Evolutionary conservation across 2,329 filamentous ascomycete genomes (phyloP).

Genomic region (Sordariomycetes sp.): DNA sequence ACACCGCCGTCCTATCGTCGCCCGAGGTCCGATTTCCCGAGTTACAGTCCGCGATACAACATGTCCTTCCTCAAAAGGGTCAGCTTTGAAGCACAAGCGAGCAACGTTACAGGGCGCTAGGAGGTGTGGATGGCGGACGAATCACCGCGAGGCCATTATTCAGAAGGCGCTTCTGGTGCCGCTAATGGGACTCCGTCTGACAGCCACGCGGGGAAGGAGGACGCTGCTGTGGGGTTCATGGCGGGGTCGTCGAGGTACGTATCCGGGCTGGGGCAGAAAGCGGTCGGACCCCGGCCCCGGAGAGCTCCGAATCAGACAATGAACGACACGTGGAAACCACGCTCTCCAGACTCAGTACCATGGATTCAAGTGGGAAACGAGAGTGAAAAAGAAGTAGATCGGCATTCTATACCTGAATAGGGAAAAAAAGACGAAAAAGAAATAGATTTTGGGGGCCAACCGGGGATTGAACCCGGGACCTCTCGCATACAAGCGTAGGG

Average conservation of each 20-base stretch:
- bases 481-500: not conserved
- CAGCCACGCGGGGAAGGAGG: not conserved
- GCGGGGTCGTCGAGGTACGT: not conserved
- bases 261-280: no score
- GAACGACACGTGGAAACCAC: no score
- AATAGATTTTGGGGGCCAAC: conserved; percentile 1
- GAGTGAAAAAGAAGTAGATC: not conserved
- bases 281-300: no score
- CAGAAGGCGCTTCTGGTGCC: not conserved
- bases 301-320: no score
- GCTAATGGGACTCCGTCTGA: not conserved
- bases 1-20: not conserved
- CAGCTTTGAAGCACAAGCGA: not conserved
- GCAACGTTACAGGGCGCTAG: not conserved
- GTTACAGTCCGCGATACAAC: not conserved
- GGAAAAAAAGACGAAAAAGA: not conserved
- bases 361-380: not conserved
- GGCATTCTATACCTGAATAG: no score
- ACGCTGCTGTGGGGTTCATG: not conserved
- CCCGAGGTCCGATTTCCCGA: not conserved
- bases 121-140: not conserved
- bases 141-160: not conserved
- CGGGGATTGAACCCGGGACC: conserved; percentile 3
- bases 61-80: not conserved
- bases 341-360: no score